These are phyloP conservation scores for Clarireedia paspali DNA, from an alignment of 2,329 filamentous ascomycete species.

Conservation along the genomic window DNA sequence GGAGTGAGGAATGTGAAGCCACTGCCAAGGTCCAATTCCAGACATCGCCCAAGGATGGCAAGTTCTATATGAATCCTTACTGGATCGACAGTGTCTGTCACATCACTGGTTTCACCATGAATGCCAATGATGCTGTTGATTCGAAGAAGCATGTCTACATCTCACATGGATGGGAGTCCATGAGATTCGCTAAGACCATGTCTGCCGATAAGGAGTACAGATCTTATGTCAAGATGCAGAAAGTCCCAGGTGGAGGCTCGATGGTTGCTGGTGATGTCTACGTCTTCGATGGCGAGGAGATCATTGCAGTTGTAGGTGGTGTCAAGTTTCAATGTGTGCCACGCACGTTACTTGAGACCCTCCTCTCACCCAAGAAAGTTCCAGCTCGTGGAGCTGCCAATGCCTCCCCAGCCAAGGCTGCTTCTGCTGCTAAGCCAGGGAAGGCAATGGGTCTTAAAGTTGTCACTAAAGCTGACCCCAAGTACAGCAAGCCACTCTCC, in stretches of 20 bases:
- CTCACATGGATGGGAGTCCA: constrained; percentile 23
- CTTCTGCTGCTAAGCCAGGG: not conserved
- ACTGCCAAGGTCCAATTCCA: constrained; percentile 39
- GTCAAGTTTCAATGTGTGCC: constrained; percentile 20
- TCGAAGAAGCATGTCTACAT: constrained; percentile 22
- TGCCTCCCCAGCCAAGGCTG: not conserved
- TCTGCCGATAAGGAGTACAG: constrained; percentile 17
- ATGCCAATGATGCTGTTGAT: constrained; percentile 36
- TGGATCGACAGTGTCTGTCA: constrained; percentile 54
- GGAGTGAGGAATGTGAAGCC: constrained; percentile 39
- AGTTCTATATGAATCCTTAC: constrained; percentile 47
- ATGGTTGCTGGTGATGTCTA: constrained; percentile 32
- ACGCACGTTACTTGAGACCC: constrained; percentile 5
- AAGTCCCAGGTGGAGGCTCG: constrained; percentile 23
- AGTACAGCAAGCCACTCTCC: constrained; percentile 24
- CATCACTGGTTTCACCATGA: constrained; percentile 54
- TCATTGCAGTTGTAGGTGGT: constrained; percentile 29
- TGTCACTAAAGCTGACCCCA: not conserved
- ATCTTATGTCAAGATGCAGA: constrained; percentile 26
- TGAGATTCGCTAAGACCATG: constrained; percentile 19
- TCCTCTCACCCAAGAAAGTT: constrained; percentile 7
- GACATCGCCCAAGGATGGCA: constrained; percentile 40
- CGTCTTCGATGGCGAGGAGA: constrained; percentile 28
- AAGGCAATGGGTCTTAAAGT: not conserved
- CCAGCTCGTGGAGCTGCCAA: not conserved